These are phyloP conservation scores for Quercus mongolica DNA, from an alignment of 306 rosid species.

Conservation along the genomic window DNA sequence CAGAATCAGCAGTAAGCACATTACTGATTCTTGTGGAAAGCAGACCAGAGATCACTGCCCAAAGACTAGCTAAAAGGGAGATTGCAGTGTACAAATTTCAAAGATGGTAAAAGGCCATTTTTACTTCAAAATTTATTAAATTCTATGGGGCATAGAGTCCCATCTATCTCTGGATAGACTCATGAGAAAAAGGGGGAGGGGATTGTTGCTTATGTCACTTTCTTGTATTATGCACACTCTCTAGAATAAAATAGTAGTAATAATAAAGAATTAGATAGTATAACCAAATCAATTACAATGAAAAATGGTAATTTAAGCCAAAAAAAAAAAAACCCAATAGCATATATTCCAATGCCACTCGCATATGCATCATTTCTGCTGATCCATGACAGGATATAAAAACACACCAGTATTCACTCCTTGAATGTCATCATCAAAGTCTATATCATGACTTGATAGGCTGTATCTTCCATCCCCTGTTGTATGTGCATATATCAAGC, in stretches of 20 bases:
- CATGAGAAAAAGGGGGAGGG: too few relatives aligned
- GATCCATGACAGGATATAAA: constrained; percentile 11
- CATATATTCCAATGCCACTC: not conserved
- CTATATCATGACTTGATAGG: constrained; percentile 61
- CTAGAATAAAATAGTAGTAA: not conserved
- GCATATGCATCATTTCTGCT: constrained; percentile 6
- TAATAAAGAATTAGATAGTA: not conserved
- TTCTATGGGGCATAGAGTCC: too few relatives aligned
- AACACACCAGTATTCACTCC: constrained; percentile 40
- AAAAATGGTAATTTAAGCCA: not conserved
- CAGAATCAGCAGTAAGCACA: not conserved
- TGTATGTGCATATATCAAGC: constrained; percentile 55
- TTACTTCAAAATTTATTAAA: too few relatives aligned
- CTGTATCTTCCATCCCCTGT: constrained; percentile 62
- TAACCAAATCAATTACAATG: not conserved
- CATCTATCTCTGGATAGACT: too few relatives aligned
- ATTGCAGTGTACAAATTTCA: too few relatives aligned
- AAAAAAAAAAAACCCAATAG: not conserved
- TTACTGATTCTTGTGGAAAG: not conserved
- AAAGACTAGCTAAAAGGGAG: not conserved
- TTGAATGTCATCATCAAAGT: constrained; percentile 45
- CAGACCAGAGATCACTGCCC: not conserved
- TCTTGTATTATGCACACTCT: not conserved
- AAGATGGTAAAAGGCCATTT: too few relatives aligned
- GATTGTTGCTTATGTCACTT: too few relatives aligned